Evolutionary conservation across 495 filamentous ascomycete genomes (phyloP), one percentile per base, ranked within the genome.

Genomic region (Daldinia decipiens): DNA sequence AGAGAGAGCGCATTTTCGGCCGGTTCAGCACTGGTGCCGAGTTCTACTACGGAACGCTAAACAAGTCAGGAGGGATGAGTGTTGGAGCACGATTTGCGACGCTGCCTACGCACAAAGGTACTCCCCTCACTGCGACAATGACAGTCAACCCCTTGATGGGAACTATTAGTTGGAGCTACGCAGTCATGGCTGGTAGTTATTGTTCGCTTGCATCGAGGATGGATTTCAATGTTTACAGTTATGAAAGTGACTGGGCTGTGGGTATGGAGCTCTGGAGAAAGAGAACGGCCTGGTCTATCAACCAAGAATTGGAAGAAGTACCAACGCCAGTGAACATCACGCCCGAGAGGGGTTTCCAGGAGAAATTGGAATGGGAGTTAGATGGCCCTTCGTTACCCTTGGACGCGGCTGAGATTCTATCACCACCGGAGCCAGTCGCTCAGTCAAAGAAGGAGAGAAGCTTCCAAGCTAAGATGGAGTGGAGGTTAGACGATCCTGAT

Each of bases 151-250:
- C 95, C 0, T 83, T 99, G 11, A 98, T 97, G 85, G 95, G 95
- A 31, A 96, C 91, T 64, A 82, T 98, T 57, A 93, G 91, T 47
- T 90, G 92, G 29, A 96, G 90, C 5, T 99, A 98, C 73, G 92
- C 95, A 13, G 90, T 97, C 12, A 89, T 91, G 71, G 95, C 95
- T 5, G 91, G 91, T 21, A 88, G 86, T 12, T 88, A 93, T 64
- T 87, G 95, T 57, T 89, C 93, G 0, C 87, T 99, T 52, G 95
- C 93, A 64, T 93, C 93, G 32, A 88, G 90, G 43, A 95, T 98
- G 81, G 93, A 95, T 69, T 99, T 98, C 78, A 99, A 99, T 76
- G 93, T 97, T 56, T 98, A 97, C 81, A 96, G 92, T 74, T 99
- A 97, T 82, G 95, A 98, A 81, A 97, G 93, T 76, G 94, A 96